Conservation (phyloP, 1,139 yeast species). For the Suhomyces maxii region DNA sequence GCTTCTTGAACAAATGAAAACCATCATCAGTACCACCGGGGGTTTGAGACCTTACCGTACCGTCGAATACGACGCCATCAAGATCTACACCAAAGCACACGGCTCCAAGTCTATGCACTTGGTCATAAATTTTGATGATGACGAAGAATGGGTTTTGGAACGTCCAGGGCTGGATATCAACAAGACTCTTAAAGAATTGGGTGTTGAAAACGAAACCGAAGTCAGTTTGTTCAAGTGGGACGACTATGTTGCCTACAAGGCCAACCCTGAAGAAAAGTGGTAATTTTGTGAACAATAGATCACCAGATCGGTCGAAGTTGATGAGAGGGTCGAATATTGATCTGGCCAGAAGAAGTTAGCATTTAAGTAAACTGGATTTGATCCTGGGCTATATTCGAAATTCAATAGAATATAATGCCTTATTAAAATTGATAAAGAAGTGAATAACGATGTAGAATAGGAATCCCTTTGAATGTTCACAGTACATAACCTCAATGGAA, state of each 20-base stretch:
- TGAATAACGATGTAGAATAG: too few species aligned
- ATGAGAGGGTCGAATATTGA: too few species aligned
- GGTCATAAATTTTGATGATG: constrained; percentile 85
- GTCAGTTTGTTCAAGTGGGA: constrained; percentile 69
- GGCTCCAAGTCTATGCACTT: constrained; percentile 92
- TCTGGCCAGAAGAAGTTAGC: too few species aligned
- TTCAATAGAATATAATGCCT: too few species aligned
- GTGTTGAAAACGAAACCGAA: constrained; percentile 88
- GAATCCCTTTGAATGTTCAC: too few species aligned
- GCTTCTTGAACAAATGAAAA: constrained; percentile 47
- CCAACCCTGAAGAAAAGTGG: constrained; percentile 93
- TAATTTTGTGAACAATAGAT: constrained; percentile 20
- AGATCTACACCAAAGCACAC: constrained; percentile 92
- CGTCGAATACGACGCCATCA: constrained; percentile 73
- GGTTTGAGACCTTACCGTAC: constrained; percentile 79
- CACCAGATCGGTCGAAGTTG: background rate
- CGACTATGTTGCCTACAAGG: constrained; percentile 67
- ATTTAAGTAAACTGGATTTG: too few species aligned
- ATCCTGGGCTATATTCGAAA: background rate
- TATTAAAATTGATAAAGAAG: too few species aligned
- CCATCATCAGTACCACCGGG: constrained; percentile 63
- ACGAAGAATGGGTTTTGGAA: constrained; percentile 63
- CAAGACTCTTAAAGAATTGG: constrained; percentile 60
- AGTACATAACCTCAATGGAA: too few species aligned
- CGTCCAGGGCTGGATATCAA: constrained; percentile 33